Evolutionary conservation across 139 green algal species (phyloP).

Genomic region (Nannochloris sp.): DNA sequence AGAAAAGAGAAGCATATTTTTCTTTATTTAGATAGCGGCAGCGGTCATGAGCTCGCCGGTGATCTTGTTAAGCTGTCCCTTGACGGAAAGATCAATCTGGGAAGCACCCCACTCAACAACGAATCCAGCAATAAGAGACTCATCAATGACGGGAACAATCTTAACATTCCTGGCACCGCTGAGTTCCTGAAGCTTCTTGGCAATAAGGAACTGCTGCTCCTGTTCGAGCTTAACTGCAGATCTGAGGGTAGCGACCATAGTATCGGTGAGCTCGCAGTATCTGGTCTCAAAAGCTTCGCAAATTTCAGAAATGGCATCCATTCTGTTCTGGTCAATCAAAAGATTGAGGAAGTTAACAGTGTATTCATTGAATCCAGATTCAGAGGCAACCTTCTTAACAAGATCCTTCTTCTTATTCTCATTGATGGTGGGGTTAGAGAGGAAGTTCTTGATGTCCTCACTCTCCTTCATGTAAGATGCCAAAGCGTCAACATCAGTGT

Average conservation of each 20-base stretch:
- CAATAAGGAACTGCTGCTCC: slow-evolving; percentile 98
- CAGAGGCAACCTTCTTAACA: slow-evolving; percentile 70
- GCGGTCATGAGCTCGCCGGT: slow-evolving; percentile 24
- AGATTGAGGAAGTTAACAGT: slow-evolving; percentile 97
- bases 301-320: slow-evolving; percentile 78
- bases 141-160: slow-evolving; percentile 93
- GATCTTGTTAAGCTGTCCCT: slow-evolving; percentile 84
- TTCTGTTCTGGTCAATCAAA: slow-evolving; percentile 85
- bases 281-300: slow-evolving; percentile 83
- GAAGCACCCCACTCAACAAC: slow-evolving; percentile 88
- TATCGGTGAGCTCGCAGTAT: slow-evolving; percentile 96
- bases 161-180: slow-evolving; percentile 99
- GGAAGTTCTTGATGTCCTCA: slow-evolving; percentile 61
- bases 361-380: slow-evolving; percentile 72
- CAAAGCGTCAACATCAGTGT: slow-evolving; percentile 75
- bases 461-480: slow-evolving; percentile 54
- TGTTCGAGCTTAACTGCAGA: slow-evolving; percentile 96
- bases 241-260: slow-evolving; percentile 87
- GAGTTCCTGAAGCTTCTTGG: slow-evolving; percentile 99
- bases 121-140: slow-evolving; percentile 91
- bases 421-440: slow-evolving; percentile 79
- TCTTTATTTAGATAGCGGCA: slow-evolving; percentile 6
- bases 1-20: neutral
- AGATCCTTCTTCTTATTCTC: slow-evolving; percentile 85
- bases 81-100: slow-evolving; percentile 94